Evolutionary conservation across 164 flowering plant genomes (phyloP).

Genomic region (Pachysandra terminalis): DNA sequence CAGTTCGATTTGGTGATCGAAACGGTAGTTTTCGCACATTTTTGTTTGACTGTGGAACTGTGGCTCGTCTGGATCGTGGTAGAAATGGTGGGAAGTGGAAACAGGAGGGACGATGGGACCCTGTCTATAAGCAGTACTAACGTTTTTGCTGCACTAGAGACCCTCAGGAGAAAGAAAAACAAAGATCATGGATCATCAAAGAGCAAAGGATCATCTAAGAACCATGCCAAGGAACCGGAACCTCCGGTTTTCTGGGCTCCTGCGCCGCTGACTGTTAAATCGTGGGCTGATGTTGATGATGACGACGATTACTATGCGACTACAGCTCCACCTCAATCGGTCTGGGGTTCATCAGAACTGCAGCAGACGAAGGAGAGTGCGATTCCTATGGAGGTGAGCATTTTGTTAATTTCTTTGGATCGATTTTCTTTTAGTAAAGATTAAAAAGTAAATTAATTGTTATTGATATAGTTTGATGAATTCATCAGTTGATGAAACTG

Average conservation of each 20-base stretch:
- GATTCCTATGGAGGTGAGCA: slow-evolving; percentile 32
- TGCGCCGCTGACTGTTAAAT: slow-evolving; percentile 55
- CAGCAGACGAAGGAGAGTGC: slow-evolving; percentile 31
- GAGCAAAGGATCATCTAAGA: slow-evolving; percentile 45
- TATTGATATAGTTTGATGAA: too few relatives aligned
- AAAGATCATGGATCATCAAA: slow-evolving; percentile 44
- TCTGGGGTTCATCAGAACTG: slow-evolving; percentile 41
- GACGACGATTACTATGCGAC: slow-evolving; percentile 73
- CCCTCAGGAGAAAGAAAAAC: slow-evolving; percentile 56
- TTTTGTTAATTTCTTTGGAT: too few relatives aligned
- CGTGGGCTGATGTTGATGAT: slow-evolving; percentile 95
- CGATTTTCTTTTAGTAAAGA: too few relatives aligned
- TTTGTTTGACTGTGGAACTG: slow-evolving; percentile 5
- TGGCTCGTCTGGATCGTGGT: slow-evolving; percentile 9
- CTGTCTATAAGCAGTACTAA: slow-evolving; percentile 41
- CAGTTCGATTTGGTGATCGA: background rate
- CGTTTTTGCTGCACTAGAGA: slow-evolving; percentile 60
- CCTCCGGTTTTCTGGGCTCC: slow-evolving; percentile 75
- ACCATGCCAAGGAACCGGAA: slow-evolving; percentile 38
- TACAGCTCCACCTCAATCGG: slow-evolving; percentile 56
- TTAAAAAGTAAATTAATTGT: too few relatives aligned
- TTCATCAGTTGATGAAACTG: too few relatives aligned
- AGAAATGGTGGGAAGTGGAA: slow-evolving; percentile 59
- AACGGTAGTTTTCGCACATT: background rate
- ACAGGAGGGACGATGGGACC: slow-evolving; percentile 45